Percentiles rank a stretch among this genome's conserved stretches.
Conservation (phyloP, 2,329 filamentous ascomycete species). For the Alternaria sp. region DNA sequence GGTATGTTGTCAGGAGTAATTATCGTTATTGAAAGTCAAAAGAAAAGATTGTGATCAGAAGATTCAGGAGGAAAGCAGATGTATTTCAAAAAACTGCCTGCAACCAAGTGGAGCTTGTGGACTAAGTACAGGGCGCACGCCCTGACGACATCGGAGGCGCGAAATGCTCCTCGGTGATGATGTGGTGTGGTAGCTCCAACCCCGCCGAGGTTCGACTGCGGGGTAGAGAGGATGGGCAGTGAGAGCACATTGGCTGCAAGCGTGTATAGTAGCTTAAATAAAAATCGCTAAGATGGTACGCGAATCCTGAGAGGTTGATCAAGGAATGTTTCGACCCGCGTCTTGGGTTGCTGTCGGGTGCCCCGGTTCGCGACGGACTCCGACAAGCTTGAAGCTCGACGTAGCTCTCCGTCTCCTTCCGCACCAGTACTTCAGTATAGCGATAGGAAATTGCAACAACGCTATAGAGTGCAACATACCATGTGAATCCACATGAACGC, state of each 20-base stretch:
- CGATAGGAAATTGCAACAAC: neutral
- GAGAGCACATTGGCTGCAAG: conserved; percentile 15
- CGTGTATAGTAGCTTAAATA: neutral
- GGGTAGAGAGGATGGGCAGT: conserved; percentile 19
- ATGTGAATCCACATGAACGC: conserved; percentile 4
- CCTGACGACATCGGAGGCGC: conserved; percentile 16
- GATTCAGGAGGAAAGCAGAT: neutral
- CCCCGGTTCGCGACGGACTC: neutral
- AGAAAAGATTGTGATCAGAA: neutral
- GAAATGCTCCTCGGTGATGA: conserved; percentile 17
- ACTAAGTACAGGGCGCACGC: conserved; percentile 19
- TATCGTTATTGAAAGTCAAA: too few species aligned
- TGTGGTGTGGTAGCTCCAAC: conserved; percentile 15
- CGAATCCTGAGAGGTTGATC: neutral
- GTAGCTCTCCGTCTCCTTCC: conserved; percentile 5
- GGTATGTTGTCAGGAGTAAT: conserved; percentile 15
- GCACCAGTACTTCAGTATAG: neutral
- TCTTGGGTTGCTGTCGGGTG: neutral
- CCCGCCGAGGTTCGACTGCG: conserved; percentile 36
- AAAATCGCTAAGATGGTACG: neutral
- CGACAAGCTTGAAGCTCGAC: neutral
- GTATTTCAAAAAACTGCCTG: neutral
- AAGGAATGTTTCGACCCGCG: neutral
- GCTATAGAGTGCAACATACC: conserved; percentile 3
- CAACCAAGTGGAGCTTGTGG: conserved; percentile 3